phyloP scores from a whole-genome alignment of 331 rosid genomes.

The Spiraea crenata region DNA sequence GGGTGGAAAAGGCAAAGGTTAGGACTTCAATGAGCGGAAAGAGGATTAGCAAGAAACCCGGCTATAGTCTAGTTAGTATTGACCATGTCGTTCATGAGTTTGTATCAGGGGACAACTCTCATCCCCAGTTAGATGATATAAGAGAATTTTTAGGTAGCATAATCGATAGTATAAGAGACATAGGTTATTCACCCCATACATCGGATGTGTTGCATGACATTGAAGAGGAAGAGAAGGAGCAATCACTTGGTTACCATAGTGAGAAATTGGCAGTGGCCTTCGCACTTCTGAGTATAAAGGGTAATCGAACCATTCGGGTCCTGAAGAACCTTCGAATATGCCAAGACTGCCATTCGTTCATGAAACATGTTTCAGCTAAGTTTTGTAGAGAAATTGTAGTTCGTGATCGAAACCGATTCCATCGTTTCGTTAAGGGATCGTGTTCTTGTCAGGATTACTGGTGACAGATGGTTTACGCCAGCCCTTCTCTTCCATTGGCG shows the following conservation, averaged over 20 bases:
- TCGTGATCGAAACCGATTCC: slow-evolving; percentile 59
- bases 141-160: slow-evolving; percentile 39
- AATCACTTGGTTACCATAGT: slow-evolving; percentile 57
- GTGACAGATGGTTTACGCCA: slow-evolving; percentile 31
- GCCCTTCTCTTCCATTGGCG: background rate
- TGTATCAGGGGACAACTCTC: slow-evolving; percentile 57
- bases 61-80: slow-evolving; percentile 47
- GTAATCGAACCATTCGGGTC: slow-evolving; percentile 50
- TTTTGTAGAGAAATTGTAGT: slow-evolving; percentile 44
- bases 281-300: slow-evolving; percentile 49
- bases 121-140: slow-evolving; percentile 46
- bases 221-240: slow-evolving; percentile 71
- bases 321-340: slow-evolving; percentile 69
- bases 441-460: slow-evolving; percentile 71
- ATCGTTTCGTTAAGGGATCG: slow-evolving; percentile 52
- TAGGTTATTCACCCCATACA: slow-evolving; percentile 49
- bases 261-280: slow-evolving; percentile 78
- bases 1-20: slow-evolving; percentile 52
- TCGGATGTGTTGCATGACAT: slow-evolving; percentile 57
- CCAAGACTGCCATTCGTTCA: slow-evolving; percentile 66
- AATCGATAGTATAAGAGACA: slow-evolving; percentile 35
- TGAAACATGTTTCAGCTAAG: slow-evolving; percentile 57
- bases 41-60: slow-evolving; percentile 53
- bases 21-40: slow-evolving; percentile 55
- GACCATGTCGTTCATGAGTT: slow-evolving; percentile 61